These are phyloP conservation scores for Ajuga reptans DNA, from an alignment of 305 asterid genomes.

Conservation along the genomic window DNA sequence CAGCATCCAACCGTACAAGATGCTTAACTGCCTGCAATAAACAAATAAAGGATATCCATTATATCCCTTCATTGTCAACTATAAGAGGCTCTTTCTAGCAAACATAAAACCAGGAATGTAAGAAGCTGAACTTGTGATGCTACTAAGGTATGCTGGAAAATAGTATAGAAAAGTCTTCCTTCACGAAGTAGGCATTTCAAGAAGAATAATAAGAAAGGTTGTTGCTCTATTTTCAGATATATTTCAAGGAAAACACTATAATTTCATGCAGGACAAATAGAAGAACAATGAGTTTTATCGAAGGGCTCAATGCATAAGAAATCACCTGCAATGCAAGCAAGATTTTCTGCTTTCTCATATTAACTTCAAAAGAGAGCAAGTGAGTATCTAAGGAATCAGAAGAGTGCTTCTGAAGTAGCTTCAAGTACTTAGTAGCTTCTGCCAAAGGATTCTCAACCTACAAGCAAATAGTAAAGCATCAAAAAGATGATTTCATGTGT, in stretches of 20 bases:
- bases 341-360: conserved; percentile 80
- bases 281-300: background rate
- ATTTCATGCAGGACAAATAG: background rate
- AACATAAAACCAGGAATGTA: background rate
- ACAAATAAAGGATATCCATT: conserved; percentile 12
- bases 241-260: background rate
- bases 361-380: conserved; percentile 85
- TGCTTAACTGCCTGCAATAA: conserved; percentile 76
- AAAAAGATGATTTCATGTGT: background rate
- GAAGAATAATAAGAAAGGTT: background rate
- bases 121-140: background rate
- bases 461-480: conserved; percentile 20
- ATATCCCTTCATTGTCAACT: conserved; percentile 17
- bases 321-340: conserved; percentile 84
- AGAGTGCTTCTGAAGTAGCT: conserved; percentile 91
- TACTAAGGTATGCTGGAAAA: conserved; percentile 5
- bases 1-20: conserved; percentile 64
- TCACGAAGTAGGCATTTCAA: background rate
- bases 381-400: conserved; percentile 76
- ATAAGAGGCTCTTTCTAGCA: conserved; percentile 1
- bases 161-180: background rate
- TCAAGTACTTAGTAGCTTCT: conserved; percentile 93
- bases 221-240: background rate
- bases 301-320: background rate
- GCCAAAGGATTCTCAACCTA: conserved; percentile 87